phyloP scores from a whole-genome alignment of 2,329 filamentous ascomycete species.

The Colletotrichum trifolii region DNA sequence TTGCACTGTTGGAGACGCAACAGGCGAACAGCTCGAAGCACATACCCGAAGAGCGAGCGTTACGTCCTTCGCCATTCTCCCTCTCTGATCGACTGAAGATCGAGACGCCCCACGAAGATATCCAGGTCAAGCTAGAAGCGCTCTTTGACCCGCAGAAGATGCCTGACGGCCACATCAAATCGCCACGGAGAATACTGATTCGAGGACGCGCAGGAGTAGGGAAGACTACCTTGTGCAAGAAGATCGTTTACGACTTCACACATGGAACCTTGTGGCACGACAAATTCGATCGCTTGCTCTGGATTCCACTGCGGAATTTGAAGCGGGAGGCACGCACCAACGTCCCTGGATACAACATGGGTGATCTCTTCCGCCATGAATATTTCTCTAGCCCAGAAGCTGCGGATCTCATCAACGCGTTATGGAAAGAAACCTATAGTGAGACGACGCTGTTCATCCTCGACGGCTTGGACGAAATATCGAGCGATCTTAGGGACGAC shows the following conservation, averaged over 20 bases:
- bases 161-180: background rate
- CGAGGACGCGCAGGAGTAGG: conserved; percentile 48
- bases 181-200: conserved; percentile 39
- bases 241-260: conserved; percentile 48
- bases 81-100: background rate
- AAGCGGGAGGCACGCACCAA: too few relatives aligned
- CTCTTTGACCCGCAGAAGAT: background rate
- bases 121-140: background rate
- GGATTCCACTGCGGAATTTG: conserved; percentile 49
- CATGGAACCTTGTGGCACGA: conserved; percentile 39
- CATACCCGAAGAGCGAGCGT: too few relatives aligned
- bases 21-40: too few relatives aligned
- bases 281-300: conserved; percentile 47
- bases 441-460: conserved; percentile 5
- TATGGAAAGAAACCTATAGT: background rate
- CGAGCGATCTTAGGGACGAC: conserved; percentile 14
- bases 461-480: conserved; percentile 9
- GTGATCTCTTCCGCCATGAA: background rate
- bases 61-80: conserved; percentile 3
- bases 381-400: background rate
- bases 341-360: background rate
- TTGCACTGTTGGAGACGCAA: too few relatives aligned
- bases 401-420: background rate
- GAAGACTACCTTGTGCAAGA: conserved; percentile 53
- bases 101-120: background rate